Evolutionary conservation across 352 stramenopile genomes (phyloP).

Genomic region (Globisporangium nagaii): DNA sequence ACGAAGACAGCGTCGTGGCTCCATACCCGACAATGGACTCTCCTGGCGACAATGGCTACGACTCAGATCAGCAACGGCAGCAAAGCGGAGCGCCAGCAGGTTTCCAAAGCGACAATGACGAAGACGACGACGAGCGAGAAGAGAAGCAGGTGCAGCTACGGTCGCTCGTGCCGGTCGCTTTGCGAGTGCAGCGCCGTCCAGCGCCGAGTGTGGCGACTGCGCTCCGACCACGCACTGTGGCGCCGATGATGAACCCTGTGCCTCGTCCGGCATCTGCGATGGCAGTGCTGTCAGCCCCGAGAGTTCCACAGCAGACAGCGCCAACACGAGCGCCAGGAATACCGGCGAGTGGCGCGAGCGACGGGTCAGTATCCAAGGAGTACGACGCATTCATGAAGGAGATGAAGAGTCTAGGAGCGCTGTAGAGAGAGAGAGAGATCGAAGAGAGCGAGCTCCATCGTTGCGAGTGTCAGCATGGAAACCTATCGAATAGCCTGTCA

Average conservation of each 20-base stretch:
- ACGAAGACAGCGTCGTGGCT: conserved; percentile 22
- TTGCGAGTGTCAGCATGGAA: not conserved
- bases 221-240: conserved; percentile 2
- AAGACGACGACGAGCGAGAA: conserved; percentile 26
- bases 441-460: too few relatives aligned
- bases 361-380: conserved; percentile 36
- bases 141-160: conserved; percentile 40
- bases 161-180: conserved; percentile 49
- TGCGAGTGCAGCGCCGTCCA: conserved; percentile 47
- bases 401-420: conserved; percentile 23
- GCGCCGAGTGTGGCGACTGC: not conserved
- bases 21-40: conserved; percentile 22
- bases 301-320: not conserved
- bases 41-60: conserved; percentile 6
- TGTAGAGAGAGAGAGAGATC: not conserved
- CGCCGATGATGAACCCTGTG: conserved; percentile 16
- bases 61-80: conserved; percentile 1
- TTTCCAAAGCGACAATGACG: not conserved
- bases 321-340: not conserved
- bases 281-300: not conserved
- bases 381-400: conserved; percentile 77
- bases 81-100: not conserved
- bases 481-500: not conserved
- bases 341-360: not conserved
- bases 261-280: conserved; percentile 10